These are phyloP conservation scores for Macrocybe gigantea DNA, from an alignment of 768 basidiomycete species.

Conservation along the genomic window DNA sequence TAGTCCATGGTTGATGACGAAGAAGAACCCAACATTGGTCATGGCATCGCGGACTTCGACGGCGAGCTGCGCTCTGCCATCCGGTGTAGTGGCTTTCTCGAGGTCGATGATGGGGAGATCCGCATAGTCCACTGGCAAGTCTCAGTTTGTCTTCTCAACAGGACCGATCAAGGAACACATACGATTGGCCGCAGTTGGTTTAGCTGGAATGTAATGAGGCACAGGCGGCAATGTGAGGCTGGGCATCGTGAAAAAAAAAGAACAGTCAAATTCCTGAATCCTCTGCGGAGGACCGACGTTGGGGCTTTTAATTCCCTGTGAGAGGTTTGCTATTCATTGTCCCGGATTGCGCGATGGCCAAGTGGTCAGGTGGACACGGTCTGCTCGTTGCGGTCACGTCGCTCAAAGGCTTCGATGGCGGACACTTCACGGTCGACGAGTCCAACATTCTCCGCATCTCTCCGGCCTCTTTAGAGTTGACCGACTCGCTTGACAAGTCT, in stretches of 20 bases:
- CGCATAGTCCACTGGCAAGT: slow-evolving; percentile 28
- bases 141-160: slow-evolving; percentile 9
- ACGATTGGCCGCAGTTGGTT: slow-evolving; percentile 27
- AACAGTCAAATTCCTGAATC: not conserved
- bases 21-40: slow-evolving; percentile 37
- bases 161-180: slow-evolving; percentile 21
- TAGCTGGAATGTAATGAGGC: slow-evolving; percentile 27
- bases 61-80: slow-evolving; percentile 33
- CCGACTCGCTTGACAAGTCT: too few relatives aligned
- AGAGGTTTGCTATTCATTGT: too few relatives aligned
- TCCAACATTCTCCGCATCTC: too few relatives aligned
- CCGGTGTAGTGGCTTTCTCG: slow-evolving; percentile 28
- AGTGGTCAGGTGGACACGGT: not conserved
- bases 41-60: slow-evolving; percentile 41
- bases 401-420: too few relatives aligned
- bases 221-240: slow-evolving; percentile 20
- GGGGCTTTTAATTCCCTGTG: too few relatives aligned
- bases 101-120: slow-evolving; percentile 53
- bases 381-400: too few relatives aligned
- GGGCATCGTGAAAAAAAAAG: slow-evolving; percentile 15
- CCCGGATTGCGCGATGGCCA: not conserved
- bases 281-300: too few relatives aligned
- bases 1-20: slow-evolving; percentile 43
- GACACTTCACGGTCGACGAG: too few relatives aligned
- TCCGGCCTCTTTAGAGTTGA: too few relatives aligned